Conservation (phyloP, 2,329 filamentous ascomycete species). For the Teratosphaeria zuluensis region DNA sequence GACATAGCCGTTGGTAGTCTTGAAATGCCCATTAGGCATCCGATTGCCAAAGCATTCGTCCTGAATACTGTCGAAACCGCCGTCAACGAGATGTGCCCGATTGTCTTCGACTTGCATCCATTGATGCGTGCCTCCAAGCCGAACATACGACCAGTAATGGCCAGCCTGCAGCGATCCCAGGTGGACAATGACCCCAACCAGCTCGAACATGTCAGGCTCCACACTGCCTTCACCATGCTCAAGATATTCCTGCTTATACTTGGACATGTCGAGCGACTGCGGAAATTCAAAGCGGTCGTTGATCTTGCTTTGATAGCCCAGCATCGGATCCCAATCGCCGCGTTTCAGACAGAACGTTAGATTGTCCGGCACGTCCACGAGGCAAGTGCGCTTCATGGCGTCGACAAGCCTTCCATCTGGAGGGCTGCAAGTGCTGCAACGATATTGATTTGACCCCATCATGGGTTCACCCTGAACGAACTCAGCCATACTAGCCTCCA, state of each 20-base stretch:
- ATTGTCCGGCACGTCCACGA: conserved; percentile 88
- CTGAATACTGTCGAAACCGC: conserved; percentile 62
- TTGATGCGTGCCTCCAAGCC: conserved; percentile 50
- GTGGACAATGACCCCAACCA: conserved; percentile 92
- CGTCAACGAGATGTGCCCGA: conserved; percentile 57
- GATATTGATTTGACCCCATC: conserved; percentile 97
- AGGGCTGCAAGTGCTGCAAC: conserved; percentile 78
- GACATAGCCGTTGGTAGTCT: conserved; percentile 74
- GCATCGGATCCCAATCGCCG: conserved; percentile 66
- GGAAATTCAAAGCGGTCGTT: conserved; percentile 94
- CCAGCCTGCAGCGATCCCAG: conserved; percentile 87
- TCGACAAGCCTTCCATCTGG: conserved; percentile 57
- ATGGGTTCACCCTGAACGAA: conserved; percentile 94
- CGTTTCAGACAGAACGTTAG: conserved; percentile 91
- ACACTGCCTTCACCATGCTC: conserved; percentile 49
- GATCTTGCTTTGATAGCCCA: conserved; percentile 75
- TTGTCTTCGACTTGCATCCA: conserved; percentile 97
- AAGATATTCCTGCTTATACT: conserved; percentile 80
- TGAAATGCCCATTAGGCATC: conserved; percentile 48
- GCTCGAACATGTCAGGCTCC: conserved; percentile 71
- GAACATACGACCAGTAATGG: conserved; percentile 94
- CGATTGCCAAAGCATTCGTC: conserved; percentile 58
- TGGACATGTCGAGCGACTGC: conserved; percentile 69
- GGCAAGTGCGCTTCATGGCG: conserved; percentile 75
- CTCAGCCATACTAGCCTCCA: conserved; percentile 83